Base-by-base conservation (phyloP, 306 rosid species). In the Lupinus albus region DNA sequence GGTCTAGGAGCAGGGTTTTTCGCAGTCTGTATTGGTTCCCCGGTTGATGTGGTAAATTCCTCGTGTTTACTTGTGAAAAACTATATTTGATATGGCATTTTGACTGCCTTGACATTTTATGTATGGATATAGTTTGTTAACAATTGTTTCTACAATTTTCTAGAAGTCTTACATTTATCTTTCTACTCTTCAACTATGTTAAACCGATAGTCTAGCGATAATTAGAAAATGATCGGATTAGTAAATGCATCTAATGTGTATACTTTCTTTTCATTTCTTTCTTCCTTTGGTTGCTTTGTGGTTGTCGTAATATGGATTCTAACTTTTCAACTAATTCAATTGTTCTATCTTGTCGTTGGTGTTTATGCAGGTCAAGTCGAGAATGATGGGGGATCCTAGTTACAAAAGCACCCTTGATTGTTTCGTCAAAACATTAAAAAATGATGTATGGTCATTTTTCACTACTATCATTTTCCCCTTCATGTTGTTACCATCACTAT, bases 1-100 rank as follows among this genome's bases (percentile, higher is more conserved):
- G 98, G 97, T 76, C 85, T 93, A 1, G 98, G 98, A 73, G 98
- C 98, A 2, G 98, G 98, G 38, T 89, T 93, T 68, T 79, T 93
- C 17, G 98, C 98, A 42, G 98, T 93, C 70, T 93, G 97, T 61
- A 79, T 93, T 84, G 98, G 98, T 44, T 93, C 98, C 45, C 98
- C 98, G 0, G 98, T 93, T 7, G 98, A 93, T 57, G 98, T 93
- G 98, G 98, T 93, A 89, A 88, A 41, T 55, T 57, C 5, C 11
- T 30, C 21, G 9, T 21, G 33, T 42, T 58, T 39, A 48, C 53
- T 25, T 56, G 18, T 48, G 30, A 69, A 49, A n/a, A 47, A 47
- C 1, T 12, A 10, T 25, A 16, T 25, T 39, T 61, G 32, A 59
- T 75, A 52, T 30, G 11, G 0, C 9, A 4, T 20, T 4, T 76